Evolutionary conservation across 2,329 filamentous ascomycete genomes (phyloP), one percentile per base, ranked within the genome.

Genomic region (Escovopsis weberi): DNA sequence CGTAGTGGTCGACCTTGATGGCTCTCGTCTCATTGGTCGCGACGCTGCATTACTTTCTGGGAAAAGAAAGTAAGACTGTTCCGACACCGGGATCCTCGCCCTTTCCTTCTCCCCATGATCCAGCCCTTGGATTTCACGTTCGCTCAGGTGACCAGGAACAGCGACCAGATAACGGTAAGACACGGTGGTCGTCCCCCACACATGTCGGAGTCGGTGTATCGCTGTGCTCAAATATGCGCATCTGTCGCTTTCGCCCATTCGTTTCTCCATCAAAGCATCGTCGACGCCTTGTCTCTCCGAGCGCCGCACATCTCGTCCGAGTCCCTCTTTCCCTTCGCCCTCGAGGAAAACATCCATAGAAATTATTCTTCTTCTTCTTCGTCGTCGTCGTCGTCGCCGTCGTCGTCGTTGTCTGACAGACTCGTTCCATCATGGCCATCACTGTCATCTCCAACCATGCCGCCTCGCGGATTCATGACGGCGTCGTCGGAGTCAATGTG

Each of bases 341-440:
- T 11, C 28, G 8, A 9, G 28, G 8, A 32, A 32, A 6, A 9
- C 7, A 32, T 9, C 8, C 8, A 32, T 32, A 32, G 28, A 9
- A 32, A 9, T 32, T 9, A 2, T 32, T 9, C 4, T 9, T 32
- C 23, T 4, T 23, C 23, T 4, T 23, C 23, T 4, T 23, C 23
- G 6, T 23, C 2, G 23, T 23, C 23, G 6, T 23, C 23, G 3
- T 23, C 3, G 23, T 3, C 23, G 23, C 2, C 23, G 23, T 3
- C 23, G 23, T 23, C 23, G 23, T 23, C 23, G 28, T 32, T 9
- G 28, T 32, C 7, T 3, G 28, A 32, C 28, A 32, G 28, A 32
- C 28, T 9, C 28, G 49, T 37, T 42, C 42, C 50, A 55, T 34
- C 52, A 65, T 65, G 62, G 56, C 59, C 45, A 48, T 62, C 51